Conservation (phyloP, 192 early-diverging fungal species). For the Umbelopsis vinacea region DNA sequence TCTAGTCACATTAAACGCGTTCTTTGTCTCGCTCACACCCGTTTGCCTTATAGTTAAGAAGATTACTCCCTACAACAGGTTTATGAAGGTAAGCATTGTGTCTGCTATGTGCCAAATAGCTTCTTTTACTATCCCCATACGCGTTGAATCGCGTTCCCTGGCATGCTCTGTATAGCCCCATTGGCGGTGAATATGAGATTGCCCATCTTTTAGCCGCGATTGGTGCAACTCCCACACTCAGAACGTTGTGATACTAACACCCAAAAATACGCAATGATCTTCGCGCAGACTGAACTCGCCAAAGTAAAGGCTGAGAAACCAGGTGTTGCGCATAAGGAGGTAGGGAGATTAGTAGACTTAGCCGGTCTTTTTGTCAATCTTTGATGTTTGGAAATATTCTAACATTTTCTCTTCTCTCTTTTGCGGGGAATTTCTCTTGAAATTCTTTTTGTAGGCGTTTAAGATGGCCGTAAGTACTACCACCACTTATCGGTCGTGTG, state of each 20-base stretch:
- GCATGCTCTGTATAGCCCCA: neutral
- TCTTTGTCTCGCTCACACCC: neutral
- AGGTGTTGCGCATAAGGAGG: constrained; percentile 31
- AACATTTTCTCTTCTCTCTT: constrained; percentile 9
- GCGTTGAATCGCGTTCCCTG: neutral
- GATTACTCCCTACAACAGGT: constrained; percentile 31
- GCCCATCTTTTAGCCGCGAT: constrained; percentile 3
- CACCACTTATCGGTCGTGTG: constrained; percentile 24
- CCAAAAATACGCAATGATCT: constrained; percentile 17
- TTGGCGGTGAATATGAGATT: neutral
- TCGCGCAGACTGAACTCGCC: constrained; percentile 33
- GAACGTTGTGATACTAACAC: constrained; percentile 20
- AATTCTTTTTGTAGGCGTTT: constrained; percentile 21
- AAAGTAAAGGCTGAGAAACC: constrained; percentile 32
- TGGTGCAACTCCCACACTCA: constrained; percentile 22
- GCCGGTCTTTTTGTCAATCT: neutral
- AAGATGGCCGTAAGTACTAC: constrained; percentile 20
- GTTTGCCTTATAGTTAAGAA: constrained; percentile 16
- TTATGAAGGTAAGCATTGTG: constrained; percentile 27
- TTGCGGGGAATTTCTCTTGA: constrained; percentile 4
- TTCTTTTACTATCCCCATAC: neutral
- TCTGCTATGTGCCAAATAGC: neutral
- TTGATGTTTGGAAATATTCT: neutral
- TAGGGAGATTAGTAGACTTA: constrained; percentile 30
- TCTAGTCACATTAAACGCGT: neutral